Percentiles rank a stretch among this genome's conserved stretches.
phyloP scores from a whole-genome alignment of 192 early-diverging fungal species.

The Gamsiella multidivaricata region DNA sequence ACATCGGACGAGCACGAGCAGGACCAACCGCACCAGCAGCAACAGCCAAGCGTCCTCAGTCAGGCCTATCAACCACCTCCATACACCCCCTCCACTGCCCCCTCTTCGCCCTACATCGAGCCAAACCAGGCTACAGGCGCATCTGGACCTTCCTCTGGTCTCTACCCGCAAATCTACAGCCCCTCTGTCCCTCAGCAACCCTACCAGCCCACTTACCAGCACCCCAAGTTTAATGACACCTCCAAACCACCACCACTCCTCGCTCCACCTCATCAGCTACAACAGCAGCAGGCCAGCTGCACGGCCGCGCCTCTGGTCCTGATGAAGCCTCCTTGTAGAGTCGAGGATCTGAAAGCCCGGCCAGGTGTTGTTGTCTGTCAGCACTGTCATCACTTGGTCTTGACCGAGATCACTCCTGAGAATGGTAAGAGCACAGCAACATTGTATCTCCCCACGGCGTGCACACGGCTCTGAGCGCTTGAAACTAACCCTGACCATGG shows the following conservation, averaged over 20 bases:
- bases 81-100: constrained; percentile 46
- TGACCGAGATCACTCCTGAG: constrained; percentile 41
- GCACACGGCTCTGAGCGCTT: too few species aligned
- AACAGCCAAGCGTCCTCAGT: constrained; percentile 6
- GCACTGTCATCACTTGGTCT: constrained; percentile 38
- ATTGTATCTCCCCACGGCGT: background rate
- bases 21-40: background rate
- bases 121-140: constrained; percentile 13
- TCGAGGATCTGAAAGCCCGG: constrained; percentile 33
- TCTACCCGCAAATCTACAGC: constrained; percentile 31
- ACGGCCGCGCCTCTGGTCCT: constrained; percentile 34
- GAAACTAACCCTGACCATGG: too few species aligned
- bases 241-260: constrained; percentile 32
- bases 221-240: constrained; percentile 22
- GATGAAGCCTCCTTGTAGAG: constrained; percentile 27
- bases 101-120: constrained; percentile 31
- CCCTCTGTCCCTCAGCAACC: constrained; percentile 17
- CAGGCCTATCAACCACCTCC: constrained; percentile 41
- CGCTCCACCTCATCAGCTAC: background rate
- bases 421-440: constrained; percentile 21
- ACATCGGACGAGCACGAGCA: constrained; percentile 21
- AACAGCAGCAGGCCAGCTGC: background rate
- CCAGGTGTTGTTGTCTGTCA: constrained; percentile 47
- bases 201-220: constrained; percentile 36
- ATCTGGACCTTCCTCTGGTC: constrained; percentile 19